A percentile compares a stretch with the other conserved stretches of the same genome.
Conservation (phyloP, 192 early-diverging fungal genomes). For the Thoreauomyces humboldtii region DNA sequence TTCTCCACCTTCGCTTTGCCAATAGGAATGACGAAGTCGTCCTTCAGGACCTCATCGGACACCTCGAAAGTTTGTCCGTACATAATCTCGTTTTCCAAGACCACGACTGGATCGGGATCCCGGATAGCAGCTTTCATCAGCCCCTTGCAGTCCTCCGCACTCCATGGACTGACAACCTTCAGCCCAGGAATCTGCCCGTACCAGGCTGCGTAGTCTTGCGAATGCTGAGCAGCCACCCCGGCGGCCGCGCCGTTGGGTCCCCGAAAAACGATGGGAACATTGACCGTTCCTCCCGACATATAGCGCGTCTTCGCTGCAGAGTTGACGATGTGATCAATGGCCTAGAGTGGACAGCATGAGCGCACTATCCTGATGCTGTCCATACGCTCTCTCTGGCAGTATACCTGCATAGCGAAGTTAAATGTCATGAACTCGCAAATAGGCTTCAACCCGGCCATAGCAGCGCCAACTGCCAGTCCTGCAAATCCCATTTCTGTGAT, state of each 20-base stretch:
- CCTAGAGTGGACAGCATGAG: too few species aligned
- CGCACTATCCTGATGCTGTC: too few species aligned
- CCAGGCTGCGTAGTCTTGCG: conserved; percentile 98
- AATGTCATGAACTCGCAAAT: conserved; percentile 99
- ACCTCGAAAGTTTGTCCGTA: conserved; percentile 89
- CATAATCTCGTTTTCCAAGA: conserved; percentile 97
- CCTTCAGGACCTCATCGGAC: conserved; percentile 65
- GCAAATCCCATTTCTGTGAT: conserved; percentile 99
- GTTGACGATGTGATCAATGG: conserved; percentile 99
- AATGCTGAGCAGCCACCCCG: conserved; percentile 97
- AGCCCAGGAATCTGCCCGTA: conserved; percentile 94
- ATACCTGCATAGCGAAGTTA: conserved; percentile 99
- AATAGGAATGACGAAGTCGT: conserved; percentile 86
- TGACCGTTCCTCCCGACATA: conserved; percentile 89
- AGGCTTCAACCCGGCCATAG: conserved; percentile 88
- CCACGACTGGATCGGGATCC: conserved; percentile 95
- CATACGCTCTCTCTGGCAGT: too few species aligned
- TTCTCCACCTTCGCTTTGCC: conserved; percentile 93
- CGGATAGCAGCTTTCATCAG: conserved; percentile 97
- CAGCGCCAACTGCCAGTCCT: conserved; percentile 93
- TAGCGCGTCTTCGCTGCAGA: conserved; percentile 97
- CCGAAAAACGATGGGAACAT: conserved; percentile 95
- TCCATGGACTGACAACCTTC: conserved; percentile 95
- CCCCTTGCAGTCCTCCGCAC: conserved; percentile 95
- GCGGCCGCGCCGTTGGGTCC: conserved; percentile 98